These are phyloP conservation scores for Batkoa obscura DNA, from an alignment of 371 early-diverging fungal species.

Conservation along the genomic window DNA sequence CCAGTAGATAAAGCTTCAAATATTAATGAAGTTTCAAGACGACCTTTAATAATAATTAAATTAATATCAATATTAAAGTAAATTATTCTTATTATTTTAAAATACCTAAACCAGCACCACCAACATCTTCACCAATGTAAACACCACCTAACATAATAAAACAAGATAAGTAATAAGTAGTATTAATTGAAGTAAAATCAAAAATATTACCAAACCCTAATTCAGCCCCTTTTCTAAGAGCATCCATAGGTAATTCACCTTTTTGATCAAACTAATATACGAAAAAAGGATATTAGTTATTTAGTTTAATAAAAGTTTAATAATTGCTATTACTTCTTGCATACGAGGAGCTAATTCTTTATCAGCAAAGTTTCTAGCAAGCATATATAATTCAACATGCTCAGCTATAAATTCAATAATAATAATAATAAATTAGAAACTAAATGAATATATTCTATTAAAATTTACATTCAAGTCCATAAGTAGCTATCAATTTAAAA, in stretches of 20 bases:
- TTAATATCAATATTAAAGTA: background rate
- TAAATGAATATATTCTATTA: too few species aligned
- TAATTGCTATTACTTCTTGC: constrained; percentile 14
- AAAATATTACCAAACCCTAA: constrained; percentile 27
- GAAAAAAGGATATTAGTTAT: too few species aligned
- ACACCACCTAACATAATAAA: constrained; percentile 5
- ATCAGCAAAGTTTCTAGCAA: constrained; percentile 25
- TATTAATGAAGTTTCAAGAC: constrained; percentile 26
- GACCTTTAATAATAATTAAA: constrained; percentile 1
- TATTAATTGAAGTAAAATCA: background rate
- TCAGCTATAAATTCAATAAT: too few species aligned
- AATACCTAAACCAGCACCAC: constrained; percentile 20
- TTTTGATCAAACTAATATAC: constrained; percentile 25
- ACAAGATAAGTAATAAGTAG: too few species aligned
- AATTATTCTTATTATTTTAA: too few species aligned
- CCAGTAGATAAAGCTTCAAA: constrained; percentile 36
- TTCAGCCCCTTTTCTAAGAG: constrained; percentile 23
- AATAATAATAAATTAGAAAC: too few species aligned
- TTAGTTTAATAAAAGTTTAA: background rate
- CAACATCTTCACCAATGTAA: constrained; percentile 19
- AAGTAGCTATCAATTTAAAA: background rate
- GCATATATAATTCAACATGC: constrained; percentile 18
- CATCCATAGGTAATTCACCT: constrained; percentile 22
- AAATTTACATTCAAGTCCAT: background rate
- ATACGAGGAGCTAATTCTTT: constrained; percentile 28